Percentiles rank a stretch among this genome's conserved stretches.
Evolutionary conservation across 1,139 yeast genomes (phyloP).

Genomic region (Pneumocystis carinii): DNA sequence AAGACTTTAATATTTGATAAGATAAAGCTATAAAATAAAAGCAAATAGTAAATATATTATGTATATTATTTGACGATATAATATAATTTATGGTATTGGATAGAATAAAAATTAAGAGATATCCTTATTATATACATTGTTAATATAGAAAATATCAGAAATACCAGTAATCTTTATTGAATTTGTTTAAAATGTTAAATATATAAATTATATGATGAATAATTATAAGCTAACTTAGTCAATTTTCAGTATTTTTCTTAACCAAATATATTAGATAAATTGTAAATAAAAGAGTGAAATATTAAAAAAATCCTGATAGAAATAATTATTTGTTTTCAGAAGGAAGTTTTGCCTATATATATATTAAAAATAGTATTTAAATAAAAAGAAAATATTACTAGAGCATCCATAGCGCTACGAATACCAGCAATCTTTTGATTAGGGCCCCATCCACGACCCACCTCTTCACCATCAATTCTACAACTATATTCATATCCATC

Average conservation of each 20-base stretch:
- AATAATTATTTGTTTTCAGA: not conserved
- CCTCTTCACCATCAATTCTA: constrained; percentile 33
- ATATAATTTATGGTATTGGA: too few species aligned
- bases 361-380: constrained; percentile 9
- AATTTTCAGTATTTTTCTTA: not conserved
- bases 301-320: not conserved
- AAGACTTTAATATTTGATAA: too few species aligned
- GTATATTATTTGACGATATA: too few species aligned
- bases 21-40: too few species aligned
- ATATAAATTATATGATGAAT: not conserved
- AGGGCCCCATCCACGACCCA: constrained; percentile 48
- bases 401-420: constrained; percentile 59
- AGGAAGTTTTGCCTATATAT: constrained; percentile 8
- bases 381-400: not conserved
- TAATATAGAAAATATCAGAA: too few species aligned
- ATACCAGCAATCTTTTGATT: constrained; percentile 51
- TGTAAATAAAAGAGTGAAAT: not conserved
- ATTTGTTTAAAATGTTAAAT: not conserved
- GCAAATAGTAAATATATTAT: too few species aligned
- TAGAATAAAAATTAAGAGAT: too few species aligned
- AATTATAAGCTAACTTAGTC: not conserved
- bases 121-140: too few species aligned
- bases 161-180: not conserved
- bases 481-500: constrained; percentile 48
- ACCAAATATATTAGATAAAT: not conserved